Percentiles rank a stretch among this genome's conserved stretches.
Conservation (phyloP, 176 grass and related monocot species). For the Canna indica region DNA sequence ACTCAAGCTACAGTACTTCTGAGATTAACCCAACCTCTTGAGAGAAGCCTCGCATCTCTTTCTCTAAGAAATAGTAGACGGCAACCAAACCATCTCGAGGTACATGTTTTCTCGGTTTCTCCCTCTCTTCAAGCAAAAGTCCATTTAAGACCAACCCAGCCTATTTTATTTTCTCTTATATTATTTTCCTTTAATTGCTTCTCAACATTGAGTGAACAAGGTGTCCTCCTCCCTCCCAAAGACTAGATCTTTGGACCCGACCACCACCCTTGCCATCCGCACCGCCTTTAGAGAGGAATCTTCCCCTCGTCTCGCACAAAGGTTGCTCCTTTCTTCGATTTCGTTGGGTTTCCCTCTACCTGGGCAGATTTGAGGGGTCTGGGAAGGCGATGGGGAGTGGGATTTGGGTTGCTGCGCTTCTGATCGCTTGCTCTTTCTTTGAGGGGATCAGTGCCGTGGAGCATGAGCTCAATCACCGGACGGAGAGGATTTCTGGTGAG, state of each 20-base stretch:
- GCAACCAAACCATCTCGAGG: background rate
- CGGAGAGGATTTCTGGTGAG: conserved; percentile 38
- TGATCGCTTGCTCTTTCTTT: conserved; percentile 16
- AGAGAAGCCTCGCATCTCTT: background rate
- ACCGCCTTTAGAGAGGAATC: background rate
- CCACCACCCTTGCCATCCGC: background rate
- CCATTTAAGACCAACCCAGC: background rate
- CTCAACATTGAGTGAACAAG: background rate
- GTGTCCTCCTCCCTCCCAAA: background rate
- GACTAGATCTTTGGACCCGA: background rate
- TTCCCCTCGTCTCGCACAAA: background rate
- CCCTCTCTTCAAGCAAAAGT: conserved; percentile 1
- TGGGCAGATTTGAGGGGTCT: background rate
- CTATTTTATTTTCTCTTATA: background rate
- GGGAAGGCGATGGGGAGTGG: conserved; percentile 16
- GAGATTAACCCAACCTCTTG: background rate
- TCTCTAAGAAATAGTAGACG: background rate
- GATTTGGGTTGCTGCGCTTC: conserved; percentile 22
- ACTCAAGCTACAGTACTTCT: background rate
- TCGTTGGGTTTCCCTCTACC: background rate
- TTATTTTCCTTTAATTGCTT: background rate
- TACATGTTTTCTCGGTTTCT: background rate
- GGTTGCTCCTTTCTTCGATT: background rate
- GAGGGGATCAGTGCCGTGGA: conserved; percentile 8
- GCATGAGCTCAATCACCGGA: conserved; percentile 11